phyloP scores from a whole-genome alignment of 2,329 filamentous ascomycete genomes.

The Volutella citrinella region DNA sequence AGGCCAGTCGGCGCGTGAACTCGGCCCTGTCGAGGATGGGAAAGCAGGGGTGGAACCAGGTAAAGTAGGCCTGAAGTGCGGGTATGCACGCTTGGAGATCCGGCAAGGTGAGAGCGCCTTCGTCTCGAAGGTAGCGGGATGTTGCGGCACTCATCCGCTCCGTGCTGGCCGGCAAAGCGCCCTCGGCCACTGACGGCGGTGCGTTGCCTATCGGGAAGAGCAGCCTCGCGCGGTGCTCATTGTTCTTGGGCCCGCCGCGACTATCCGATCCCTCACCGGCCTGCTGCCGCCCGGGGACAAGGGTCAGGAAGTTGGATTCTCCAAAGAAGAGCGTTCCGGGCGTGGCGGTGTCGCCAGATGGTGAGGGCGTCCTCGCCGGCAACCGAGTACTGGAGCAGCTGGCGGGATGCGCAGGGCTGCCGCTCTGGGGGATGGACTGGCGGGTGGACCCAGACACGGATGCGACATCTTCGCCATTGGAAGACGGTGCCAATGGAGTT shows the following conservation, averaged over 20 bases:
- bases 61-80: slow-evolving; percentile 50
- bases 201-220: slow-evolving; percentile 29
- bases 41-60: slow-evolving; percentile 56
- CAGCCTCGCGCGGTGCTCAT: slow-evolving; percentile 22
- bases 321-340: slow-evolving; percentile 34
- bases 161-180: slow-evolving; percentile 16
- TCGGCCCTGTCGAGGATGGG: slow-evolving; percentile 48
- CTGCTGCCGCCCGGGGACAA: slow-evolving; percentile 25
- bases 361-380: slow-evolving; percentile 13
- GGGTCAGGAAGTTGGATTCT: slow-evolving; percentile 37
- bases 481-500: too few relatives aligned
- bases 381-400: slow-evolving; percentile 6
- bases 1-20: slow-evolving; percentile 36
- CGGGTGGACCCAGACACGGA: too few relatives aligned
- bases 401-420: too few relatives aligned
- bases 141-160: slow-evolving; percentile 44
- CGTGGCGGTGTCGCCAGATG: slow-evolving; percentile 16
- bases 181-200: slow-evolving; percentile 17
- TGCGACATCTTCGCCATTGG: too few relatives aligned
- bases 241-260: slow-evolving; percentile 2
- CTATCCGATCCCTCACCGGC: slow-evolving; percentile 3
- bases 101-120: slow-evolving; percentile 44
- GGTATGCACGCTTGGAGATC: slow-evolving; percentile 38
- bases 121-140: slow-evolving; percentile 46
- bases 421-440: too few relatives aligned